Evolutionary conservation across 371 early-diverging fungal species (phyloP).

Genomic region (Mucor racemosus): DNA sequence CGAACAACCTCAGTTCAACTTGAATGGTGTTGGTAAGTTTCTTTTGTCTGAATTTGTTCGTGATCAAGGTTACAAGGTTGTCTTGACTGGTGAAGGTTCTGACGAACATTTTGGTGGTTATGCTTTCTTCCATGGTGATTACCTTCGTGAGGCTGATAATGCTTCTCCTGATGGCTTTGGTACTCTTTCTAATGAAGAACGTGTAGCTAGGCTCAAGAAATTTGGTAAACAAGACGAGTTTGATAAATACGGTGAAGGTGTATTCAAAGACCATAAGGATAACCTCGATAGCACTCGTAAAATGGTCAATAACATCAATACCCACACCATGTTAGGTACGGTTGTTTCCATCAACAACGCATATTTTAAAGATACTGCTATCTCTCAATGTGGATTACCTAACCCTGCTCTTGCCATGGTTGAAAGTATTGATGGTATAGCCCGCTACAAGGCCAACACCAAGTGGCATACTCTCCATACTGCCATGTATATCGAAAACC

Average conservation of each 20-base stretch:
- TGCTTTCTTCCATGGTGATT: constrained; percentile 51
- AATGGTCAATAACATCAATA: constrained; percentile 13
- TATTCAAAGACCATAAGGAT: not conserved
- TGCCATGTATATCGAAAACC: constrained; percentile 27
- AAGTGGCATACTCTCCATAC: constrained; percentile 37
- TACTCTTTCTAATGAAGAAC: constrained; percentile 9
- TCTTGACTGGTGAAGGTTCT: constrained; percentile 69
- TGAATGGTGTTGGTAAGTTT: constrained; percentile 8
- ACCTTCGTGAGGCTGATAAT: constrained; percentile 27
- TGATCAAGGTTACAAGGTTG: constrained; percentile 47
- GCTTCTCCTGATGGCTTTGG: constrained; percentile 26
- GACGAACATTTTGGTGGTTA: constrained; percentile 62
- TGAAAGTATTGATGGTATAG: constrained; percentile 22
- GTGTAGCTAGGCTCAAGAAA: not conserved
- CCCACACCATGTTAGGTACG: constrained; percentile 2
- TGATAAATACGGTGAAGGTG: not conserved
- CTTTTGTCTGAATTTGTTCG: constrained; percentile 24
- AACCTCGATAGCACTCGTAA: not conserved
- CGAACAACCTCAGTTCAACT: constrained; percentile 23
- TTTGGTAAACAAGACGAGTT: not conserved
- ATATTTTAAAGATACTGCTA: not conserved
- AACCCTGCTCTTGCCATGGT: constrained; percentile 14
- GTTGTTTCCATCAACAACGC: not conserved
- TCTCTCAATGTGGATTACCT: constrained; percentile 16
- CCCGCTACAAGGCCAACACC: constrained; percentile 20